Base-by-base conservation (phyloP, 2,329 filamentous ascomycete genomes). In the Ceratocystis papillata region DNA sequence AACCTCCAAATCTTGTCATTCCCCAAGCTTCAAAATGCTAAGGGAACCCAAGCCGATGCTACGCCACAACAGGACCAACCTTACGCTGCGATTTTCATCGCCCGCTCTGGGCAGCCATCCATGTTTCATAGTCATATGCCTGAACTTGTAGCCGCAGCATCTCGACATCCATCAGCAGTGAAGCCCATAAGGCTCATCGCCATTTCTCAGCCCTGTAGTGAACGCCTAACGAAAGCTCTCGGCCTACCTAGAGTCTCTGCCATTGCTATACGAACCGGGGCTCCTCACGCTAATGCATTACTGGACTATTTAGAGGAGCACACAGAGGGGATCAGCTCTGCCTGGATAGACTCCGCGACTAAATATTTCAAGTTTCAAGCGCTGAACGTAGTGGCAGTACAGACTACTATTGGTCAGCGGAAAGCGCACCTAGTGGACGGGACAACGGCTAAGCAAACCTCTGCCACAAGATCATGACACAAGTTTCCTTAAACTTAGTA, bases 211-310 rank as follows among this genome's bases (percentile, higher is more conserved):
- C 75, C 80, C 0, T 82, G 80, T 62, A 85, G 86, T 59, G 76
- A 81, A 17, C 79, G 79, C 12, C 74, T 90, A 17, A 81, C 81
- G 61, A 73, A 76, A 37, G 79, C 79, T 22, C 76, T 90, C 2
- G 82, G 82, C 1, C 78, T 89, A 8, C 83, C 85, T 0, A 79
- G 85, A 44, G 84, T 85, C 0, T 87, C 86, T 1, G 84, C 85
- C 25, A 75, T 90, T 41, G 87, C 81, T 0, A 73, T 90, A 5
- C 73, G 78, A 22, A 76, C 77, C 5, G 79, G 76, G 46, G 83
- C 86, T 0, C 84, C 85, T 0, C 80, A 82, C 53, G 78, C 82
- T 0, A 78, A 78, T 62, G 78, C 81, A 0, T 72, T 90, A 8
- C 72, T 86, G 28, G 78, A 84, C 3, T 82, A 84, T 69, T 79